Percentiles rank a stretch among this genome's conserved stretches.
Conservation (phyloP, 2,329 filamentous ascomycete genomes). For the Nannizzia gypsea region DNA sequence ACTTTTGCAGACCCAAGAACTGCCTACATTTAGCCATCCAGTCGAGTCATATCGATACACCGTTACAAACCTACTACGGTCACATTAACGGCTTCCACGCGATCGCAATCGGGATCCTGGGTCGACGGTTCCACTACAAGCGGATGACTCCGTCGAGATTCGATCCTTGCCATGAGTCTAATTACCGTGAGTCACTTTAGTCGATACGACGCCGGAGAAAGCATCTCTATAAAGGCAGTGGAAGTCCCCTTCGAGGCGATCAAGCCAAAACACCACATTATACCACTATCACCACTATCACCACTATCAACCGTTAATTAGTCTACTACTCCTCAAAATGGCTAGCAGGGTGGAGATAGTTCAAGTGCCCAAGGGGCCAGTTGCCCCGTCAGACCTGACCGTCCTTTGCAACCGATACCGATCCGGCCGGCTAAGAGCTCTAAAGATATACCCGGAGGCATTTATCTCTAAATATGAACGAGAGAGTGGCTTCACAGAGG, state of each 20-base stretch:
- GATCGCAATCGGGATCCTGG: too few relatives aligned
- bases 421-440: constrained; percentile 18
- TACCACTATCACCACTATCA: background rate
- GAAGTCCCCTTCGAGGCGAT: background rate
- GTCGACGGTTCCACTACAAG: background rate
- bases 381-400: constrained; percentile 6
- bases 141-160: background rate
- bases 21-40: background rate
- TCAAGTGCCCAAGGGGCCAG: constrained; percentile 7
- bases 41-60: background rate
- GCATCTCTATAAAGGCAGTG: background rate
- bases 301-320: too few relatives aligned
- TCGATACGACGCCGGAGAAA: background rate
- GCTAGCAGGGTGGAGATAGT: constrained; percentile 1
- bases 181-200: background rate
- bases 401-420: constrained; percentile 15
- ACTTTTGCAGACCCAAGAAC: too few relatives aligned
- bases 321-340: background rate
- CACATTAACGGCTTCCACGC: too few relatives aligned
- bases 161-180: background rate
- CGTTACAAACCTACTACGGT: background rate
- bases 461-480: constrained; percentile 23
- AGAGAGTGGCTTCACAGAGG: constrained; percentile 18
- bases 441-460: constrained; percentile 20
- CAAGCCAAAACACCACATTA: background rate